phyloP scores from a whole-genome alignment of 352 stramenopile genomes.

The Phytophthora sansomeana region DNA sequence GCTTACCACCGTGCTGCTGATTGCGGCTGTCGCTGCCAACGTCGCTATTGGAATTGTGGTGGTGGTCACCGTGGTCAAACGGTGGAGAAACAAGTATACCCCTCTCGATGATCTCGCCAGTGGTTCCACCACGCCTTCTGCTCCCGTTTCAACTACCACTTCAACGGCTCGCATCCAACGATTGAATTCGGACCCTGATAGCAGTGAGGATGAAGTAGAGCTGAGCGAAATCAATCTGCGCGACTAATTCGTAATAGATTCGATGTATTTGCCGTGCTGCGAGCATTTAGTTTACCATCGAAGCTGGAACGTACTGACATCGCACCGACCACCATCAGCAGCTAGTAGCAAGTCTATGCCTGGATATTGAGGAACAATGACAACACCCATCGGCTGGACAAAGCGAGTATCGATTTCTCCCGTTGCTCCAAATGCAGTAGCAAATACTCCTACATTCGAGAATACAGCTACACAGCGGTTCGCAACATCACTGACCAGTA shows the following conservation, averaged over 20 bases:
- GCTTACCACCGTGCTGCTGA: constrained; percentile 49
- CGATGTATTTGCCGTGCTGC: constrained; percentile 9
- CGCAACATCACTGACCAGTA: constrained; percentile 52
- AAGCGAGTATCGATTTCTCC: constrained; percentile 57
- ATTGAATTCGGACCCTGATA: constrained; percentile 36
- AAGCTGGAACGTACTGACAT: constrained; percentile 50
- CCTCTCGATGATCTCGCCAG: constrained; percentile 41
- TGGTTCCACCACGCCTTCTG: constrained; percentile 20
- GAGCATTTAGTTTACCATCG: constrained; percentile 10
- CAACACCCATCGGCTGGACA: constrained; percentile 40
- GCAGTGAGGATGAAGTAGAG: constrained; percentile 43
- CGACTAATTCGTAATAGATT: constrained; percentile 42
- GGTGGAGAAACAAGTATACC: constrained; percentile 68
- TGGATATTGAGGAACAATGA: constrained; percentile 12
- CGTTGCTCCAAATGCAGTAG: constrained; percentile 56
- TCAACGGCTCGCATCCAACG: constrained; percentile 17
- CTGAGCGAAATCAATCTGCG: constrained; percentile 66
- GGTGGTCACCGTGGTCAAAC: constrained; percentile 49
- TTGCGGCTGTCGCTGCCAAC: constrained; percentile 41
- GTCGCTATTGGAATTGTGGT: constrained; percentile 45
- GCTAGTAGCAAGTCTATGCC: constrained; percentile 29
- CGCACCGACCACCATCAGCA: constrained; percentile 40
- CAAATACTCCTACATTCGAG: constrained; percentile 50
- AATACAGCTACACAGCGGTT: constrained; percentile 62
- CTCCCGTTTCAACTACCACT: constrained; percentile 22